Evolutionary conservation across 345 rosid species (phyloP).

Genomic region (Linum lewisii): DNA sequence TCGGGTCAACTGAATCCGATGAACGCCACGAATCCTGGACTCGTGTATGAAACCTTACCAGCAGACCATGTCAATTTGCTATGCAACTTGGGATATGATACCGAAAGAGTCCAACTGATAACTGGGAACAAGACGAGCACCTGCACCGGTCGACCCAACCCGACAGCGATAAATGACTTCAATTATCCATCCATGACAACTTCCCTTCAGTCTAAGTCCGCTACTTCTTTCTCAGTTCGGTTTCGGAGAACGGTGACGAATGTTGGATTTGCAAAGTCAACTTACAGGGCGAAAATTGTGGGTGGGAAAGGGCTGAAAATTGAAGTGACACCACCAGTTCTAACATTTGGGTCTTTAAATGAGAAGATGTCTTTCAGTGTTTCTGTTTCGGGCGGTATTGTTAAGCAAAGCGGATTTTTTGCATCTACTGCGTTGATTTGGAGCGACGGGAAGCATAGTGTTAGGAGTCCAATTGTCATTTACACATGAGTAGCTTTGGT

Average conservation of each 20-base stretch:
- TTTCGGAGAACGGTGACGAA: slow-evolving; percentile 19
- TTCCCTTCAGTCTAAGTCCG: background rate
- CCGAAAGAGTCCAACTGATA: slow-evolving; percentile 5
- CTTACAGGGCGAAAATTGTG: slow-evolving; percentile 4
- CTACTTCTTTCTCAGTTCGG: slow-evolving; percentile 4
- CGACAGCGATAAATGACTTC: slow-evolving; percentile 15
- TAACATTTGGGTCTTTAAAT: slow-evolving; percentile 1
- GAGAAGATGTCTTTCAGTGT: slow-evolving; percentile 1
- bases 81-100: slow-evolving; percentile 20
- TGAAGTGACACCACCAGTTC: slow-evolving; percentile 8
- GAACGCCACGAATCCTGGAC: slow-evolving; percentile 31
- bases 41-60: slow-evolving; percentile 26
- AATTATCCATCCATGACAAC: slow-evolving; percentile 32
- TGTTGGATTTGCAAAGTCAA: slow-evolving; percentile 13
- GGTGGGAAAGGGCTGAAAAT: background rate
- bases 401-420: background rate
- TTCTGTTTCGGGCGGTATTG: slow-evolving; percentile 1
- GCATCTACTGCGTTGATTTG: slow-evolving; percentile 28
- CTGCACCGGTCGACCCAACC: slow-evolving; percentile 2
- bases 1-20: slow-evolving; percentile 32
- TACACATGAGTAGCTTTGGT: background rate
- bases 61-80: slow-evolving; percentile 32
- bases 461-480: slow-evolving; percentile 29
- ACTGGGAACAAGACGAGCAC: slow-evolving; percentile 18
- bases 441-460: slow-evolving; percentile 30